Conservation (phyloP, 2,329 filamentous ascomycete genomes). For the Paecilomyces niveus region DNA sequence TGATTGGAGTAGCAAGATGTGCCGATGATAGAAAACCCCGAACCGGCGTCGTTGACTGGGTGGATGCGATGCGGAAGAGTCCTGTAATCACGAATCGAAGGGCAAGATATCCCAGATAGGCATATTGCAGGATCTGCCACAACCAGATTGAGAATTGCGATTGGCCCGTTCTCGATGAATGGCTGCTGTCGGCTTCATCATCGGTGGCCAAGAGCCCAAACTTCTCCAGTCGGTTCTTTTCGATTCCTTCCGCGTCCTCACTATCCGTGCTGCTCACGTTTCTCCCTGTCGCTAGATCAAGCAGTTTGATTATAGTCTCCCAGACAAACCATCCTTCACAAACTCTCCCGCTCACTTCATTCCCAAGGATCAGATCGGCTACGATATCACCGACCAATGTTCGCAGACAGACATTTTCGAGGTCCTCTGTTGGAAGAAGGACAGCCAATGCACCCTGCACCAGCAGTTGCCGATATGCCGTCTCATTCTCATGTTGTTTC, state of each 20-base stretch:
- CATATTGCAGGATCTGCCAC: conserved; percentile 48
- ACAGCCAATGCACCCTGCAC: conserved; percentile 74
- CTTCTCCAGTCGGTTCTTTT: conserved; percentile 44
- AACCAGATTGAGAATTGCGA: conserved; percentile 33
- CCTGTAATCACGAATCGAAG: conserved; percentile 60
- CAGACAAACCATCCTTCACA: conserved; percentile 86
- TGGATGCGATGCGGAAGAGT: conserved; percentile 59
- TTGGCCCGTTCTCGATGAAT: conserved; percentile 22
- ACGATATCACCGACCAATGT: conserved; percentile 80
- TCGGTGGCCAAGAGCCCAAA: conserved; percentile 47
- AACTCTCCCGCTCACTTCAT: conserved; percentile 68
- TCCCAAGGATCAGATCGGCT: conserved; percentile 82
- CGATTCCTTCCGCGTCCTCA: conserved; percentile 24
- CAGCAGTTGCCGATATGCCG: conserved; percentile 78
- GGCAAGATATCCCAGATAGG: conserved; percentile 49
- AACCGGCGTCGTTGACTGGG: conserved; percentile 43
- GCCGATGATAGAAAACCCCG: conserved; percentile 19
- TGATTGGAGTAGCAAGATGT: conserved; percentile 15
- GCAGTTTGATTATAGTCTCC: conserved; percentile 71
- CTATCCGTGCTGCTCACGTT: conserved; percentile 7
- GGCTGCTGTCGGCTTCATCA: conserved; percentile 16
- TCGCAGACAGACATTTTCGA: conserved; percentile 79
- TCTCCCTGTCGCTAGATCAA: conserved; percentile 38
- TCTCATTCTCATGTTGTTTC: conserved; percentile 69
- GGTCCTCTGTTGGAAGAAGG: conserved; percentile 83